Base-by-base conservation (phyloP, 2,329 filamentous ascomycete species). In the Fusarium buxicola region DNA sequence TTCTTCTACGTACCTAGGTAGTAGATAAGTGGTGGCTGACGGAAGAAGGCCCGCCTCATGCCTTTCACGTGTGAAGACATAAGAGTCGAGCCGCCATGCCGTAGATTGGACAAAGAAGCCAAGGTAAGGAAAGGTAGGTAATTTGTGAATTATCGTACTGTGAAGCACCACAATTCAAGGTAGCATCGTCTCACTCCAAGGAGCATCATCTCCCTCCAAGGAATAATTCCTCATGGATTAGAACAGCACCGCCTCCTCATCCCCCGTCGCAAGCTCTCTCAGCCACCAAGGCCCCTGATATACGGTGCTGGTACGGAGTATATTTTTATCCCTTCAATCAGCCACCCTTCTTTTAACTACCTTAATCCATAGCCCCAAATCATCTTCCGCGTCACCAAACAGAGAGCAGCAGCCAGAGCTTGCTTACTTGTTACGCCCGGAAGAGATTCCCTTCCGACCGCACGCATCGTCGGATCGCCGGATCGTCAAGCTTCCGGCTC, bases 241-340 rank as follows among this genome's bases (percentile, higher is more conserved):
- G 35, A 15, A 34, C 16, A 16, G 47, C 47, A 40, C 38, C 47
- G 47, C 47, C 47, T 21, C 47, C 46, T 32, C 27, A 13, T 36
- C 18, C 30, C 43, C 28, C 30, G 21, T 46, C 43, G 31, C 45
- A 25, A 31, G 35, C 16, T 31, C 56, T 41, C 45, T 65, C 44
- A 64, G 61, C 60, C 51, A 65, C 40, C 30, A 31, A 39, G 31
- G 30, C 57, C 48, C 61, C 61, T 36, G 47, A 44, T 57, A 21
- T 57, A 48, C 51, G 58, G 60, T 63, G 45, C 49, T 55, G 50
- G 56, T 60, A 60, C 55, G 21, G 21, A 31, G 56, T 64, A 44
- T 65, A 65, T 65, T 65, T 65, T 65, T 55, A 65, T 47, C 57
- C 45, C 52, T 49, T 65, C 61, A 50, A 50, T 50, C 47, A 65